A percentile compares a stretch with the other conserved stretches of the same genome.
These are phyloP conservation scores for Podospora tetraspora DNA, from an alignment of 495 filamentous ascomycete genomes.

Conservation along the genomic window DNA sequence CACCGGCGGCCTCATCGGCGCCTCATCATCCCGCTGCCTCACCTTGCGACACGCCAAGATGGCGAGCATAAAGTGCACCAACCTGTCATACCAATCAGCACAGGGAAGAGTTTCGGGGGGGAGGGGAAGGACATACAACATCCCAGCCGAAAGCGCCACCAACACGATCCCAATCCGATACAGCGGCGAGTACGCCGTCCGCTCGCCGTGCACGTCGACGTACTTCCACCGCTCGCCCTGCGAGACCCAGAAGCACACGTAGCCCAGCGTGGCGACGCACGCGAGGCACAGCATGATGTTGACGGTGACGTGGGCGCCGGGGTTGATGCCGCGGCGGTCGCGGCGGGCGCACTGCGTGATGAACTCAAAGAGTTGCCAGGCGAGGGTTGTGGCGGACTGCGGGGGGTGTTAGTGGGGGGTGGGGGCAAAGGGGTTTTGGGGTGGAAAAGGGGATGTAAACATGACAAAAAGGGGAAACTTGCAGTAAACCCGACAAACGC, in stretches of 20 bases:
- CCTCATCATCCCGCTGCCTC: constrained; percentile 14
- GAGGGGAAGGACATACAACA: constrained; percentile 14
- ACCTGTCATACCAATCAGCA: constrained; percentile 5
- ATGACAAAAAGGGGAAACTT: background rate
- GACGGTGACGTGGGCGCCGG: constrained; percentile 36
- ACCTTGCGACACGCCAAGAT: constrained; percentile 22
- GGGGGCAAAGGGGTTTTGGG: background rate
- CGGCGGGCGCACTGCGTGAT: constrained; percentile 13
- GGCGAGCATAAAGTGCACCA: constrained; percentile 21
- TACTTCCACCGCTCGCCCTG: constrained; percentile 15
- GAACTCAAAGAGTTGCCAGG: constrained; percentile 19
- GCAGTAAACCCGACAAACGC: constrained; percentile 22
- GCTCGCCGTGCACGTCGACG: constrained; percentile 9
- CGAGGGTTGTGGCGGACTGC: constrained; percentile 16
- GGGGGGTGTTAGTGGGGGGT: background rate
- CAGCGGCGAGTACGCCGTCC: constrained; percentile 11
- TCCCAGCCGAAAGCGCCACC: constrained; percentile 7
- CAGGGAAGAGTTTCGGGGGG: background rate
- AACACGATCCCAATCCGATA: constrained; percentile 24
- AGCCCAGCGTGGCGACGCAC: constrained; percentile 24
- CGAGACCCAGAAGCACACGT: constrained; percentile 23
- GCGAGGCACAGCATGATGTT: constrained; percentile 34
- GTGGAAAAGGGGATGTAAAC: background rate
- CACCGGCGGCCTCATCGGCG: background rate
- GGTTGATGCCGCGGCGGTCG: constrained; percentile 27